A percentile compares a stretch with the other conserved stretches of the same genome.
Conservation (phyloP, 345 rosid genomes). For the Brassica cretica region DNA sequence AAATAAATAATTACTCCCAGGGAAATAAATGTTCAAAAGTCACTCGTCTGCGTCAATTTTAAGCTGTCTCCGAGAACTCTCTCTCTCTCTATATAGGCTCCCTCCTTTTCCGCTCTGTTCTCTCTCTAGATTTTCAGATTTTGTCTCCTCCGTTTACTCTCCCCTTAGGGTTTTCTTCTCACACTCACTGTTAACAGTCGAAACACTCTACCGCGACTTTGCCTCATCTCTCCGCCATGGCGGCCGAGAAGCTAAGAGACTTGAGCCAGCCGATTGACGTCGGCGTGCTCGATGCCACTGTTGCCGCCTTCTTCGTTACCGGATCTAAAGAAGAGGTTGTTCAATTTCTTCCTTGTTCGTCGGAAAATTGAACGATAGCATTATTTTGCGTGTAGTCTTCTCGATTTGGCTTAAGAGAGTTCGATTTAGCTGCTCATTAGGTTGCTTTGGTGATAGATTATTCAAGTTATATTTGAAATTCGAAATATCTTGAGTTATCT, state of each 20-base stretch:
- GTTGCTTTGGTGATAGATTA: not conserved
- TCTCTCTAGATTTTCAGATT: conserved; percentile 27
- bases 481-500: not conserved
- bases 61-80: conserved; percentile 63
- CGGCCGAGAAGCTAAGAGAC: conserved; percentile 94
- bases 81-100: conserved; percentile 5
- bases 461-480: not conserved
- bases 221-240: conserved; percentile 57
- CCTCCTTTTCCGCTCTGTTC: conserved; percentile 26
- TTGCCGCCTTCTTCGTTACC: conserved; percentile 99
- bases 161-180: conserved; percentile 56
- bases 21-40: conserved; percentile 39
- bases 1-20: not conserved
- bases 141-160: conserved; percentile 39
- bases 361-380: conserved; percentile 4
- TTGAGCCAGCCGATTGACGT: conserved; percentile 97
- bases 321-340: conserved; percentile 99
- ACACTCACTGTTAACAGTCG: conserved; percentile 37
- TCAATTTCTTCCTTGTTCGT: conserved; percentile 21
- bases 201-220: conserved; percentile 6
- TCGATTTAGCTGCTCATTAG: conserved; percentile 8
- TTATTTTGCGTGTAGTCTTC: not conserved
- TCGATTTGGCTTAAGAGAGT: conserved; percentile 25
- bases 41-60: conserved; percentile 65
- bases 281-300: conserved; percentile 86